Base-by-base conservation (phyloP, 2,329 filamentous ascomycete species). In the Moelleriella libera region DNA sequence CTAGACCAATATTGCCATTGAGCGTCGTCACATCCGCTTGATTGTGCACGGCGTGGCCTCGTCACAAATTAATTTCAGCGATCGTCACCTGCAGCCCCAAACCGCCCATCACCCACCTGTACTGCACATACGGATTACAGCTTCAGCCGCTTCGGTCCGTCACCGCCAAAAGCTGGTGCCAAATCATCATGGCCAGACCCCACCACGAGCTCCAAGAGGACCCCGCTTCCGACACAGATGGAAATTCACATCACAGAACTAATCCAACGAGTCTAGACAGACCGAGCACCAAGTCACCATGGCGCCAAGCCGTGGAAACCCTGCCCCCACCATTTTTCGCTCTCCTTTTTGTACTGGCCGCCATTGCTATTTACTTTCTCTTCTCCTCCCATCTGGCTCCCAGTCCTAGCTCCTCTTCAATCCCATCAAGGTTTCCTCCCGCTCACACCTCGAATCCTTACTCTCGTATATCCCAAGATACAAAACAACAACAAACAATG, bases 401-500 rank as follows among this genome's bases (percentile, higher is more conserved):
- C 45, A 40, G 51, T 49, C 53, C 57, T 51, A 54, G 49, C 52
- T 54, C 56, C 56, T 45, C 57, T 53, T 54, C 57, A 60, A 54
- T 60, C 50, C 53, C 53, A 34, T 51, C 52, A 50, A 57, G 61
- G 50, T 52, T 51, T 46, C 56, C 57, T 52, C 53, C 55, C 57
- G 49, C 50, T 45, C 52, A 45, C 41, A 31, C 39, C 31, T 12
- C 42, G 10, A 43, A 21, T 55, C 50, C 62, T 61, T 50, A 55
- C 50, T 51, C 54, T 51, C 52, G 53, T 57, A 48, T 57, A 52
- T 53, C 55, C 49, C 48, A 56, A 54, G 54, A 61, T 49, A 49
- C 52, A 43, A 45, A 49, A 44, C 52, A 55, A 52, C 55, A 60
- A 57, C 61, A 55, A 72, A 80, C 65, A 65, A 85, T 85, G 81